Evolutionary conservation across 805 yeast genomes (phyloP).

Genomic region (Starmerella etchellsii): DNA sequence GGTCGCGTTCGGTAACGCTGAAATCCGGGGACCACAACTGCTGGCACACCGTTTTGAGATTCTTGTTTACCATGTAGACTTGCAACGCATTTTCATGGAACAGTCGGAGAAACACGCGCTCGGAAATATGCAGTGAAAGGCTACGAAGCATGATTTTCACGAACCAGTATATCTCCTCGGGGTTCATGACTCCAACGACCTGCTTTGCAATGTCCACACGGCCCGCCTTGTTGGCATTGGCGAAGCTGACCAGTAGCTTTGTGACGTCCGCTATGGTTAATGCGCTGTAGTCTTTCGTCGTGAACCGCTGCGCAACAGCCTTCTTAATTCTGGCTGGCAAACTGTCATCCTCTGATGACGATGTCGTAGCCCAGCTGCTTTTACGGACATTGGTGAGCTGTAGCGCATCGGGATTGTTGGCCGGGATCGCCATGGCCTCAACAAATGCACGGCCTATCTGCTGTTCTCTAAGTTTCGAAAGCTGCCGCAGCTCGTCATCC

Average conservation of each 20-base stretch:
- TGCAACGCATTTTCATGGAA: conserved; percentile 76
- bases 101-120: conserved; percentile 39
- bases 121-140: conserved; percentile 41
- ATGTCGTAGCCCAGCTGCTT: background rate
- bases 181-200: conserved; percentile 42
- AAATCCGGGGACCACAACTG: conserved; percentile 39
- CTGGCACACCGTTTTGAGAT: conserved; percentile 47
- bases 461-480: conserved; percentile 52
- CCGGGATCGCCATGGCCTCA: conserved; percentile 43
- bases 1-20: conserved; percentile 33
- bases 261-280: conserved; percentile 41
- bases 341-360: conserved; percentile 33
- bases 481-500: conserved; percentile 38
- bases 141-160: conserved; percentile 49
- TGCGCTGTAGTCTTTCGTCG: conserved; percentile 27
- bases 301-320: conserved; percentile 39
- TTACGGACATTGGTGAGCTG: conserved; percentile 29
- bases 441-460: conserved; percentile 40
- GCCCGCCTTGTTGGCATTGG: conserved; percentile 27
- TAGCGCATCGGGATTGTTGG: conserved; percentile 47
- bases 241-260: conserved; percentile 34
- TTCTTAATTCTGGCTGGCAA: conserved; percentile 37
- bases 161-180: conserved; percentile 54
- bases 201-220: conserved; percentile 37
- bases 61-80: conserved; percentile 52